Base-by-base conservation (phyloP, 2,329 filamentous ascomycete species). In the Venturia asperata region DNA sequence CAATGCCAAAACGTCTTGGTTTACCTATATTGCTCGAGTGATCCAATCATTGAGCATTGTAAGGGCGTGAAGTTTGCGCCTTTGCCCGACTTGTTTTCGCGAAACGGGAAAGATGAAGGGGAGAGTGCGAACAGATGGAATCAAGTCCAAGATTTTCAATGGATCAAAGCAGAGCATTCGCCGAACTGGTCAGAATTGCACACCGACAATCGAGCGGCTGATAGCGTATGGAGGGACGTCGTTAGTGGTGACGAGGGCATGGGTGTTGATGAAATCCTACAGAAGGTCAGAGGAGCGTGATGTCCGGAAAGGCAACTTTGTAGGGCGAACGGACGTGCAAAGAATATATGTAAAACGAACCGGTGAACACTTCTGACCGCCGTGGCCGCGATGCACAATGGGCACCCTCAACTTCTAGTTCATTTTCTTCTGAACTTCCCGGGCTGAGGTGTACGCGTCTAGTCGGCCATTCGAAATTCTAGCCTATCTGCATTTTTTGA, bases 101-200 rank as follows among this genome's bases (percentile, higher is more conserved):
- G 4, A 5, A 13, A 21, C 13, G 47, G 21, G 15, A 2, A 52
- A 10, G 5, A 15, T 27, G 47, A 52, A 27, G 13, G 15, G 21
- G 24, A 52, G 21, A 10, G 47, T 2, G 3, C 24, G 6, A 43
- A 64, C 21, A 7, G 41, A 71, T 99, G 91, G 91, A 84, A 92
- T 70, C 86, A 94, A 71, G 90, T 97, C 19, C 91, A 97, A 74
- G 94, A 99, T 75, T 99, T 99, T 81, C 96, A 96, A 77, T 97
- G 94, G 94, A 83, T 97, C 68, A 95, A 92, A 75, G 82, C 84
- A 19, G 91, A 90, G 66, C 85, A 85, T 39, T 97, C 91, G 72
- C 94, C 94, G 1, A 92, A 99, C 73, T 99, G 93, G 91, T 84
- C 80, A 42, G 76, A 91, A 2, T 70, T 97, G 27, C 79, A 84